phyloP scores from a whole-genome alignment of 345 rosid species.

The Xanthoceras sorbifolium region DNA sequence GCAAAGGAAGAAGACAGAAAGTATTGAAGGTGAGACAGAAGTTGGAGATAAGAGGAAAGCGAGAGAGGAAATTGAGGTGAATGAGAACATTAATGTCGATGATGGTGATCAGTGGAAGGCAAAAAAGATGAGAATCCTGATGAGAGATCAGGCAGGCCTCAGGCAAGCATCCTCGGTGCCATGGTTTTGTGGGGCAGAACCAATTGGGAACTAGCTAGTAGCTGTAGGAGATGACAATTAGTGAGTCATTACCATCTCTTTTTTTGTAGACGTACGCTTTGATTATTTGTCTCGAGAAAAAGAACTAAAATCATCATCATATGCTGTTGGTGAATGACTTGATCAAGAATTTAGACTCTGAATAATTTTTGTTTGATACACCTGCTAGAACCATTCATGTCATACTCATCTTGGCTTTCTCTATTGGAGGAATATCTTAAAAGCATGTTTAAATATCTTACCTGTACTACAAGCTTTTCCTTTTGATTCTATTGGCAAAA shows the following conservation, averaged over 20 bases:
- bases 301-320: neutral
- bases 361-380: too few species aligned
- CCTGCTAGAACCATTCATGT: too few species aligned
- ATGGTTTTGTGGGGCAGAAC: neutral
- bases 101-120: neutral
- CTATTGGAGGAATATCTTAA: too few species aligned
- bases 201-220: neutral
- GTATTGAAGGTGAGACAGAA: neutral
- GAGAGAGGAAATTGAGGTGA: neutral
- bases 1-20: constrained; percentile 8
- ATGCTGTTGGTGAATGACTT: too few species aligned
- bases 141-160: neutral
- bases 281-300: neutral
- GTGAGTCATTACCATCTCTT: too few species aligned
- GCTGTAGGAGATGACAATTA: too few species aligned
- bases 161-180: neutral
- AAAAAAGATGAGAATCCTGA: neutral
- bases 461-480: too few species aligned
- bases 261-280: too few species aligned
- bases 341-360: too few species aligned
- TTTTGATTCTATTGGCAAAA: too few species aligned
- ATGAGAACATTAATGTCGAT: neutral
- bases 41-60: constrained; percentile 7
- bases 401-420: too few species aligned
- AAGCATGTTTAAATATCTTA: too few species aligned